Percentiles rank a stretch among this genome's conserved stretches.
Evolutionary conservation across 2,329 filamentous ascomycete genomes (phyloP).

Genomic region (Gremmenia infestans): DNA sequence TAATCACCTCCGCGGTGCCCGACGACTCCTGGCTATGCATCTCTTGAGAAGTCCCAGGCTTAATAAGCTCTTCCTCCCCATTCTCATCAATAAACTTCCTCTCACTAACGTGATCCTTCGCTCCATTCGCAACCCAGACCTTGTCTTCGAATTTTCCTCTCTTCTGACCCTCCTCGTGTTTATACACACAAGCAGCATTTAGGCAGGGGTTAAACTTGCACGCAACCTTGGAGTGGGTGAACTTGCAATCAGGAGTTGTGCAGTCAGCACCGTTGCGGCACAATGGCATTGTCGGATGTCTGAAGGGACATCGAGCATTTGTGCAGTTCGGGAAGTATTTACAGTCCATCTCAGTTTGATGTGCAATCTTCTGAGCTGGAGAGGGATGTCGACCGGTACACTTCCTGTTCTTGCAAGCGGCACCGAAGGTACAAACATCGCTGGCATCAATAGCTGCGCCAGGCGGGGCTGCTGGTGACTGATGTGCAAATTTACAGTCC

Average conservation of each 20-base stretch:
- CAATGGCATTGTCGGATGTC: constrained; percentile 78
- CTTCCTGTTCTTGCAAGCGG: constrained; percentile 92
- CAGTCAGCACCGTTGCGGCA: constrained; percentile 93
- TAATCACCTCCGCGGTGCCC: constrained; percentile 19
- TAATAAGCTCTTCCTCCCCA: constrained; percentile 48
- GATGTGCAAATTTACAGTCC: constrained; percentile 90
- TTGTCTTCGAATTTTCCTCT: constrained; percentile 80
- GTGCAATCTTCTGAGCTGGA: constrained; percentile 71
- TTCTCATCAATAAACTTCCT: constrained; percentile 77
- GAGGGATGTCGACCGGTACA: constrained; percentile 90
- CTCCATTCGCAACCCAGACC: constrained; percentile 69
- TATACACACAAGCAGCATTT: constrained; percentile 82
- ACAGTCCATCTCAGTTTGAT: constrained; percentile 82
- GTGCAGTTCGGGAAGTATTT: constrained; percentile 89
- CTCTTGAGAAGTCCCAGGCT: constrained; percentile 21
- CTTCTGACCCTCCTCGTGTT: constrained; percentile 84
- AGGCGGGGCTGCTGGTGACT: constrained; percentile 82
- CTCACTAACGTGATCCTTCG: constrained; percentile 72
- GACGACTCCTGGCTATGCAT: constrained; percentile 12
- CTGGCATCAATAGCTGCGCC: constrained; percentile 72
- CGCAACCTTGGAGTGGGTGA: constrained; percentile 76
- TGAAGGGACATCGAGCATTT: constrained; percentile 82
- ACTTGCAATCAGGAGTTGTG: constrained; percentile 75
- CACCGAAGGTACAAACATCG: constrained; percentile 79
- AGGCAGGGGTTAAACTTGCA: constrained; percentile 92